A percentile compares a stretch with the other conserved stretches of the same genome.
phyloP scores from a whole-genome alignment of 2,329 filamentous ascomycete species.

The Plenodomus tracheiphilus region DNA sequence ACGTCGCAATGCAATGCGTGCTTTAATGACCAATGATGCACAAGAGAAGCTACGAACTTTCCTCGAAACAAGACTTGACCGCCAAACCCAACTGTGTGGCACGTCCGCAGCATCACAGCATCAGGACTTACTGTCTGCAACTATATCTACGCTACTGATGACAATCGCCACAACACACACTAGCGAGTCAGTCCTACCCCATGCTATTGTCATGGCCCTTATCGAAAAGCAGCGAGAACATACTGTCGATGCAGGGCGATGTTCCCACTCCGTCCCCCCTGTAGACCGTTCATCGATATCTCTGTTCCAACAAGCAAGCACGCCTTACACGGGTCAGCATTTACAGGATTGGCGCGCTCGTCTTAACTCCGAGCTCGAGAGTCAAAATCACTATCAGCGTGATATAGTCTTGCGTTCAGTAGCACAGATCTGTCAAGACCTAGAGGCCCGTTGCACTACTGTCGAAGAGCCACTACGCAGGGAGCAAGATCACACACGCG shows the following conservation, averaged over 20 bases:
- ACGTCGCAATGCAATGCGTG: constrained; percentile 23
- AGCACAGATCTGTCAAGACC: constrained; percentile 57
- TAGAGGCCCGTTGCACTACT: constrained; percentile 60
- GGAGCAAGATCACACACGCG: constrained; percentile 45
- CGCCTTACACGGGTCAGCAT: constrained; percentile 36
- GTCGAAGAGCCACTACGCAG: constrained; percentile 58
- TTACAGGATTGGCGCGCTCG: constrained; percentile 55
- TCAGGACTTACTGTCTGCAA: constrained; percentile 23
- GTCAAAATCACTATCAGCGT: constrained; percentile 46
- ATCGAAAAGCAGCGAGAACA: constrained; percentile 34
- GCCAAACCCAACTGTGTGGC: constrained; percentile 11
- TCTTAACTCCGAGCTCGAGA: constrained; percentile 49
- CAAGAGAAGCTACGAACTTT: constrained; percentile 26
- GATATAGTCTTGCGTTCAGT: constrained; percentile 55
- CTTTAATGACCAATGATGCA: constrained; percentile 29
- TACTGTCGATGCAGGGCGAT: constrained; percentile 9
- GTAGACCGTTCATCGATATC: constrained; percentile 20
- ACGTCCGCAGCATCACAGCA: constrained; percentile 14
- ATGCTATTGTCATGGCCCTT: constrained; percentile 22
- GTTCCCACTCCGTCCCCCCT: constrained; percentile 16
- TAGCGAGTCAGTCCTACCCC: constrained; percentile 19
- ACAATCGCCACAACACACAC: constrained; percentile 20
- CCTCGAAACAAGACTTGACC: constrained; percentile 3
- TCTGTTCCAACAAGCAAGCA: constrained; percentile 45
- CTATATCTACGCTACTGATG: constrained; percentile 34